Conservation (phyloP, 2,329 filamentous ascomycete genomes). For the Fusarium citri region DNA sequence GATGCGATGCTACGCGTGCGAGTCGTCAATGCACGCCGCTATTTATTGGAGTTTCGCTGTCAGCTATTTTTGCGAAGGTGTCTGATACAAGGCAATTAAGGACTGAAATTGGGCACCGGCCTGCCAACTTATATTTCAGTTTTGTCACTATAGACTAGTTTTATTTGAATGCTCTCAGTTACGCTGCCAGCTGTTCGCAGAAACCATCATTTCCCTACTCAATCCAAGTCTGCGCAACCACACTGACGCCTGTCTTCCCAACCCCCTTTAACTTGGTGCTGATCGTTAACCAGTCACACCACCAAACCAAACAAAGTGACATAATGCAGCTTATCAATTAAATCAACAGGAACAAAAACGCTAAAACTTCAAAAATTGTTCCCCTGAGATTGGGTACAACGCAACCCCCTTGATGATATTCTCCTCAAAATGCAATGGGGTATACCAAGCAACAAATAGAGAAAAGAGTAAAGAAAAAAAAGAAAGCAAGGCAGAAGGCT, state of each 20-base stretch:
- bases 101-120: background rate
- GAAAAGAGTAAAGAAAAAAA: conserved; percentile 9
- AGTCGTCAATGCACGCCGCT: conserved; percentile 36
- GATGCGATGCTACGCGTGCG: background rate
- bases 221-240: background rate
- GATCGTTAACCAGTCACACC: background rate
- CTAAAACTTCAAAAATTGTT: conserved; percentile 29
- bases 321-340: conserved; percentile 11
- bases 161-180: background rate
- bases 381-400: conserved; percentile 17
- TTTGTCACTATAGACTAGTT: background rate
- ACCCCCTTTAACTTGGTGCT: conserved; percentile 1
- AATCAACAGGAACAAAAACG: conserved; percentile 29
- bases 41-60: conserved; percentile 7
- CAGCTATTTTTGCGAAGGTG: background rate
- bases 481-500: conserved; percentile 7
- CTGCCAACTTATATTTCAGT: background rate
- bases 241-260: background rate
- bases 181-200: background rate
- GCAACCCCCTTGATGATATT: conserved; percentile 24
- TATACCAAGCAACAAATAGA: conserved; percentile 42
- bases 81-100: background rate
- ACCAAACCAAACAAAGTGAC: conserved; percentile 18
- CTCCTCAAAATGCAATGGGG: conserved; percentile 42
- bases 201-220: conserved; percentile 1